Evolutionary conservation across 148 eudicot genomes (phyloP).

Genomic region (Arbutus unedo): DNA sequence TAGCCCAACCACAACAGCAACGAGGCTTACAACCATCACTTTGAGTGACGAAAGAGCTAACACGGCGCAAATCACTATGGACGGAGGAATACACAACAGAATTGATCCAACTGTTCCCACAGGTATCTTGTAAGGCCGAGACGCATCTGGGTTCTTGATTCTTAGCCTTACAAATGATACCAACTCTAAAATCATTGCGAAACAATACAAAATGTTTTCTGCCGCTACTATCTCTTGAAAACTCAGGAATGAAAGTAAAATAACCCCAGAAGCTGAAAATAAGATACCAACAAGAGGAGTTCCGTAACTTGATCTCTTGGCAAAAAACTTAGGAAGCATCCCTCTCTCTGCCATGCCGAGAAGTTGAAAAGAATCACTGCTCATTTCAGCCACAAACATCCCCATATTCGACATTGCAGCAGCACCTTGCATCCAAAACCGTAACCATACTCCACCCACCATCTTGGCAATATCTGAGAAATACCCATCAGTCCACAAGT

Average conservation of each 20-base stretch:
- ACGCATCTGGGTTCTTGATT: constrained; percentile 10
- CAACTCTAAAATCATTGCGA: constrained; percentile 12
- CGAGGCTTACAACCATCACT: constrained; percentile 5
- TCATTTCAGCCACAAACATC: constrained; percentile 18
- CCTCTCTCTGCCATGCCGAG: constrained; percentile 16
- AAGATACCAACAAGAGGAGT: constrained; percentile 15
- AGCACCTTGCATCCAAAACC: constrained; percentile 13
- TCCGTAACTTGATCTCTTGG: constrained; percentile 16
- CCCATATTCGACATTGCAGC: constrained; percentile 21
- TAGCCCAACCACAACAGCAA: constrained; percentile 12
- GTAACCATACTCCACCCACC: constrained; percentile 16
- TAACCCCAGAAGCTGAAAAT: constrained; percentile 15
- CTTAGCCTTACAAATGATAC: constrained; percentile 10
- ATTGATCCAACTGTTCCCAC: constrained; percentile 10
- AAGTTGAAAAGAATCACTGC: constrained; percentile 18
- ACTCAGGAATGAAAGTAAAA: constrained; percentile 14
- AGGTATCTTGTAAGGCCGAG: constrained; percentile 18
- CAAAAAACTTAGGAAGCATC: constrained; percentile 12
- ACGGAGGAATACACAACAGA: constrained; percentile 14
- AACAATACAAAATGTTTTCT: constrained; percentile 12
- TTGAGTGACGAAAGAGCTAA: constrained; percentile 17
- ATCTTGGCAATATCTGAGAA: constrained; percentile 5
- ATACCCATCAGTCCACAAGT: constrained; percentile 13
- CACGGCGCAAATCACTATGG: constrained; percentile 5
- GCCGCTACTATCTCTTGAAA: constrained; percentile 11